Evolutionary conservation across 176 grass and related monocot genomes (phyloP).

Genomic region (Triticum monococcum): DNA sequence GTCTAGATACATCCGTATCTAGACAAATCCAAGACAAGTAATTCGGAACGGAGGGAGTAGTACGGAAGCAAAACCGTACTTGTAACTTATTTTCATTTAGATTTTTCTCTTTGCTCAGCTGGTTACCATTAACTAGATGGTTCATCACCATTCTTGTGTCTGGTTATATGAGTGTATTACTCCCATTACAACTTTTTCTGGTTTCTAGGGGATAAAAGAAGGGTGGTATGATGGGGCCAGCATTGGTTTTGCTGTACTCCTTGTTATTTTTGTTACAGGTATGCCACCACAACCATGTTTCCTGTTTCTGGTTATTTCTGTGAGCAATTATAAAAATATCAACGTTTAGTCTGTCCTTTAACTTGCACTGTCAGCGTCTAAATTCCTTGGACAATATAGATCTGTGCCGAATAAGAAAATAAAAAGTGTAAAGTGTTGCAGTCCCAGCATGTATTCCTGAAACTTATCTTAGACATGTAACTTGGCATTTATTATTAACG

Average conservation of each 20-base stretch:
- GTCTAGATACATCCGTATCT: no score
- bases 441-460: background rate
- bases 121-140: background rate
- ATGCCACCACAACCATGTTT: background rate
- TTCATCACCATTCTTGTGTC: background rate
- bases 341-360: conserved; percentile 5
- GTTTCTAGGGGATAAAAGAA: conserved; percentile 81
- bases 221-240: conserved; percentile 98
- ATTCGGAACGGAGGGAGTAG: no score
- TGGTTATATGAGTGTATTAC: background rate
- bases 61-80: background rate
- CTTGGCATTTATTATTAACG: background rate
- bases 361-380: background rate
- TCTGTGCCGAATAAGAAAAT: background rate
- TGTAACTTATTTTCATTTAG: no score
- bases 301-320: conserved; percentile 5
- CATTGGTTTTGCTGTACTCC: conserved; percentile 87
- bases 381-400: background rate
- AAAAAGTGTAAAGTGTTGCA: background rate
- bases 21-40: no score
- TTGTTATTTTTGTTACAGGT: conserved; percentile 95
- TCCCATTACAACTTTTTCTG: background rate
- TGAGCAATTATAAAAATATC: background rate
- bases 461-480: background rate
- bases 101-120: background rate